Evolutionary conservation across 1,284 basidiomycete species (phyloP).

Genomic region (Wallemia hederae): DNA sequence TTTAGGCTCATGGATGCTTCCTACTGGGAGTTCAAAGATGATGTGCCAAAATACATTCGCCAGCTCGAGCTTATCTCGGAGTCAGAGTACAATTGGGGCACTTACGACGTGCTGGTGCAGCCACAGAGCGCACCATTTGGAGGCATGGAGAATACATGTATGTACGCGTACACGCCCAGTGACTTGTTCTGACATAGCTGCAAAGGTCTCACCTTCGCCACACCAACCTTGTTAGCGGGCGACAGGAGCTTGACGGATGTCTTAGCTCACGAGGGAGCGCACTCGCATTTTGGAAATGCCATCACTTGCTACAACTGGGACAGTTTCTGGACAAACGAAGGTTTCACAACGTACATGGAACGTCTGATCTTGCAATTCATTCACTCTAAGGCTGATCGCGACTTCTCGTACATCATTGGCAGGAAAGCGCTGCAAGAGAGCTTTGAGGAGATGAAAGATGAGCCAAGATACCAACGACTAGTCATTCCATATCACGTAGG

Average conservation of each 20-base stretch:
- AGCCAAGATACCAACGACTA: slow-evolving; percentile 51
- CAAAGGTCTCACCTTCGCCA: slow-evolving; percentile 44
- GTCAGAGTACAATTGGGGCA: slow-evolving; percentile 50
- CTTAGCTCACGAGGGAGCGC: slow-evolving; percentile 36
- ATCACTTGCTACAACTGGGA: slow-evolving; percentile 6
- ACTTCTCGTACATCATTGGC: slow-evolving; percentile 51
- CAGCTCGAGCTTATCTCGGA: slow-evolving; percentile 35
- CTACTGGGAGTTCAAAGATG: slow-evolving; percentile 64
- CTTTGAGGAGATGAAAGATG: slow-evolving; percentile 28
- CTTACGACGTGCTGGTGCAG: slow-evolving; percentile 73
- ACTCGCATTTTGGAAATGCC: slow-evolving; percentile 45
- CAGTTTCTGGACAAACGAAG: slow-evolving; percentile 14
- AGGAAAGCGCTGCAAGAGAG: slow-evolving; percentile 41
- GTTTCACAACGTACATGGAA: slow-evolving; percentile 86
- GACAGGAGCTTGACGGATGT: slow-evolving; percentile 65
- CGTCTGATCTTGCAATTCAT: slow-evolving; percentile 44
- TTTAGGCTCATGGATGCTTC: slow-evolving; percentile 32
- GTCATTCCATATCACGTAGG: slow-evolving; percentile 56
- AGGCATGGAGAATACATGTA: slow-evolving; percentile 31
- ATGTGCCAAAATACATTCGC: slow-evolving; percentile 29
- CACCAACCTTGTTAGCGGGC: slow-evolving; percentile 56
- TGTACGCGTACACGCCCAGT: not conserved
- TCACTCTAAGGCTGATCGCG: slow-evolving; percentile 48
- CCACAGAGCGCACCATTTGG: slow-evolving; percentile 84
- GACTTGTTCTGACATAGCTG: slow-evolving; percentile 28